Percentiles rank a stretch among this genome's conserved stretches.
Conservation (phyloP, 2,329 filamentous ascomycete genomes). For the Nemania serpens region DNA sequence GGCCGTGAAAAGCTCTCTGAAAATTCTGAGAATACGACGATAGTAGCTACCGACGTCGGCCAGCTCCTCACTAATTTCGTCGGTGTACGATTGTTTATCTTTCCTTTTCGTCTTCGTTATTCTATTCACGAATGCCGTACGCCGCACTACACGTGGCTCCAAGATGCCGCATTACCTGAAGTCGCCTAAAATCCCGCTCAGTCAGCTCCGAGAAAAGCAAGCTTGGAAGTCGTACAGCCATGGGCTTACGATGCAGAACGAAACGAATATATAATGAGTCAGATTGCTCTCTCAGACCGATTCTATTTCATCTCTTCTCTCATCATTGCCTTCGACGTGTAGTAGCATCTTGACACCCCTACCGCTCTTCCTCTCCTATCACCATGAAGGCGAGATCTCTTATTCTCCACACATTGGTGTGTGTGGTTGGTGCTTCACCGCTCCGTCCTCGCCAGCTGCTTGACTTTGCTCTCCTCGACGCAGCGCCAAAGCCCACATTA, state of each 20-base stretch:
- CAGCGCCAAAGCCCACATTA: conserved; percentile 38
- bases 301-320: background rate
- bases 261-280: conserved; percentile 15
- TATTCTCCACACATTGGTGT: conserved; percentile 28
- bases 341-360: background rate
- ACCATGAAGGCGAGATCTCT: conserved; percentile 28
- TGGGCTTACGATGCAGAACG: background rate
- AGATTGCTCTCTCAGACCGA: background rate
- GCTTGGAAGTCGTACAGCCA: background rate
- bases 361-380: background rate
- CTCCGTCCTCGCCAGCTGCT: conserved; percentile 41
- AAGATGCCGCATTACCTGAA: conserved; percentile 4
- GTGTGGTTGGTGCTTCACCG: conserved; percentile 27
- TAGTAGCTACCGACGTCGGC: background rate
- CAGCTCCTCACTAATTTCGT: background rate
- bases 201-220: background rate
- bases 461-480: conserved; percentile 42
- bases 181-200: background rate
- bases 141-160: conserved; percentile 17
- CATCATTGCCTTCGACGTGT: conserved; percentile 1
- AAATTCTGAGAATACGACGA: background rate
- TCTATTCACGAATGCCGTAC: background rate
- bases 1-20: background rate
- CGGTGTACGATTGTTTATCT: too few relatives aligned
- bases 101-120: too few relatives aligned